A percentile compares a stretch with the other conserved stretches of the same genome.
phyloP scores from a whole-genome alignment of 257 asterid genomes.

The Solanum arcanum region DNA sequence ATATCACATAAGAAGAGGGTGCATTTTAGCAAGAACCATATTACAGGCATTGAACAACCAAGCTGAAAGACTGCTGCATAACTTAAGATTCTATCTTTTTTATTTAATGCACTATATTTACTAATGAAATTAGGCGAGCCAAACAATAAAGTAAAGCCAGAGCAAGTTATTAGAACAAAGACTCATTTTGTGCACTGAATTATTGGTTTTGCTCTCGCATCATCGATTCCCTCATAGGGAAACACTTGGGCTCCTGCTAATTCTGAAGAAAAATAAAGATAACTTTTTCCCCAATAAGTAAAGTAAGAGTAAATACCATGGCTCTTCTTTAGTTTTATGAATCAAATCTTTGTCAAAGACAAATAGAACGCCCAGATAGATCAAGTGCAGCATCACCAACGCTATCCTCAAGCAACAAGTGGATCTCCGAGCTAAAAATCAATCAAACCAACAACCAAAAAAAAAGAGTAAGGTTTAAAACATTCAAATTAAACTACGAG shows the following conservation, averaged over 20 bases:
- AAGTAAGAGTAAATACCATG: constrained; percentile 39
- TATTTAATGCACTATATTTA: background rate
- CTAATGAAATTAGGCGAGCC: background rate
- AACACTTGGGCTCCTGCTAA: background rate
- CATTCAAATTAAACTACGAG: background rate
- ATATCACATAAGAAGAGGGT: background rate
- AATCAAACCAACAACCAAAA: background rate
- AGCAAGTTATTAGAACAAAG: background rate
- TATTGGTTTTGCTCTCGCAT: background rate
- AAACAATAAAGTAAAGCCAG: background rate
- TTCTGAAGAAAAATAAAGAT: background rate
- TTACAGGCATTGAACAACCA: background rate
- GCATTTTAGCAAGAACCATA: background rate
- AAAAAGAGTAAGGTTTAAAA: background rate
- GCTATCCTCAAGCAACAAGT: constrained; percentile 53
- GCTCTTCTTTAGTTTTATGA: constrained; percentile 43
- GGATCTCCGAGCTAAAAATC: constrained; percentile 64
- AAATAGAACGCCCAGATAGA: constrained; percentile 45
- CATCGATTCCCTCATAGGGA: background rate
- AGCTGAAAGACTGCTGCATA: background rate
- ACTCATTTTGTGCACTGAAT: background rate
- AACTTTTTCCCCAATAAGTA: background rate
- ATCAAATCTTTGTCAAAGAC: constrained; percentile 59
- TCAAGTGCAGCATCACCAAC: constrained; percentile 77
- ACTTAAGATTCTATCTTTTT: background rate